Percentiles rank a stretch among this genome's conserved stretches.
Conservation (phyloP, 495 filamentous ascomycete species). For the Penicillium nucicola region DNA sequence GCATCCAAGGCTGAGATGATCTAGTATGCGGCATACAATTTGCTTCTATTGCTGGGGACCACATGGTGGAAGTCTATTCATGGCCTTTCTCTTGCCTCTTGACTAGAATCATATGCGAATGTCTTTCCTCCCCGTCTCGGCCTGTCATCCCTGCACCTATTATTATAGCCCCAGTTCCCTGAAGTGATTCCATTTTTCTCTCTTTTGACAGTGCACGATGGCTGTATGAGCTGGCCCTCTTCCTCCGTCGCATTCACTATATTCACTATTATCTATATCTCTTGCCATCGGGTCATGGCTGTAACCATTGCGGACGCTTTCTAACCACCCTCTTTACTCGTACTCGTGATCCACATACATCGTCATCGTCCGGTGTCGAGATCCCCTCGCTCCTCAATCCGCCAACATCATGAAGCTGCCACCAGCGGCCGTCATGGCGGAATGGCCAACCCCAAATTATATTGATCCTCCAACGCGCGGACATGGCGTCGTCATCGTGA, state of each 20-base stretch:
- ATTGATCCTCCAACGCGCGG: constrained; percentile 50
- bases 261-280: neutral
- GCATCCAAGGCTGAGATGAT: constrained; percentile 10
- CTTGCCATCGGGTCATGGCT: neutral
- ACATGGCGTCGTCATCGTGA: constrained; percentile 39
- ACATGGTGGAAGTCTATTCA: neutral
- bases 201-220: neutral
- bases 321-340: neutral
- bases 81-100: no score
- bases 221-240: neutral
- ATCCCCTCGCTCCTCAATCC: neutral
- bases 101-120: neutral
- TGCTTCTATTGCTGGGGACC: neutral
- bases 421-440: constrained; percentile 35
- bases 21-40: neutral
- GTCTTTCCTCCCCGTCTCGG: neutral
- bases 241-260: neutral
- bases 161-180: neutral
- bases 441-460: constrained; percentile 58
- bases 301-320: neutral
- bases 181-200: neutral
- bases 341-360: neutral
- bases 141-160: neutral
- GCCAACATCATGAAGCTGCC: constrained; percentile 38
- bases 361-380: neutral